Percentiles rank a stretch among this genome's conserved stretches.
phyloP scores from a whole-genome alignment of 176 grass and related monocot genomes.

The Oryza glumipatula region DNA sequence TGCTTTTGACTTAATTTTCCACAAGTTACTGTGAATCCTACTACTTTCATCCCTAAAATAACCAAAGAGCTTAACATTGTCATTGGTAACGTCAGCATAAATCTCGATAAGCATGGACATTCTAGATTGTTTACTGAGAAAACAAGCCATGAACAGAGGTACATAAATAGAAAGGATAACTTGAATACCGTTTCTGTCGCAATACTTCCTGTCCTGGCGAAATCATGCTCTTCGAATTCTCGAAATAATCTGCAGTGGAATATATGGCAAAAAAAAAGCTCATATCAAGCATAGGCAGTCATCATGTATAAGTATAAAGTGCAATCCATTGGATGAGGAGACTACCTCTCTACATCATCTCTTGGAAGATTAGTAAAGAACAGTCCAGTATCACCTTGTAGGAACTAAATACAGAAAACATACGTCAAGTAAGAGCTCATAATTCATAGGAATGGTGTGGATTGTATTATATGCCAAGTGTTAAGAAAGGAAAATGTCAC shows the following conservation, averaged over 20 bases:
- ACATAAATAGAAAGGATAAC: background rate
- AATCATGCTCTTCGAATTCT: constrained; percentile 83
- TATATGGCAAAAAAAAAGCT: background rate
- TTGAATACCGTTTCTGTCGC: constrained; percentile 70
- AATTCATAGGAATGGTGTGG: constrained; percentile 2
- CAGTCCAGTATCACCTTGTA: constrained; percentile 75
- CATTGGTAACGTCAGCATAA: background rate
- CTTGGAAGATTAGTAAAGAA: constrained; percentile 77
- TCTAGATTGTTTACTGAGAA: background rate
- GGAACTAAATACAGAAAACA: constrained; percentile 45
- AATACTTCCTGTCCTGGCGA: constrained; percentile 75
- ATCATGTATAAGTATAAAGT: background rate
- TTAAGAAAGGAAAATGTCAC: constrained; percentile 29
- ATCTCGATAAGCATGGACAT: background rate
- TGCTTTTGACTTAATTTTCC: background rate
- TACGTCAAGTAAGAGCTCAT: constrained; percentile 32
- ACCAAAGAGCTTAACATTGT: background rate
- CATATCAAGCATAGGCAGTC: too few species aligned
- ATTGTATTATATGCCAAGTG: background rate
- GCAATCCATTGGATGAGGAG: background rate
- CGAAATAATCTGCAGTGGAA: constrained; percentile 58
- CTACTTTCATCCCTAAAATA: background rate
- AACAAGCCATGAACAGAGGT: background rate
- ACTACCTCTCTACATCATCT: constrained; percentile 84
- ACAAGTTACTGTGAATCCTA: background rate